Evolutionary conservation across 768 basidiomycete genomes (phyloP), one percentile per base, ranked within the genome.

Genomic region (Plicaturopsis crispa): DNA sequence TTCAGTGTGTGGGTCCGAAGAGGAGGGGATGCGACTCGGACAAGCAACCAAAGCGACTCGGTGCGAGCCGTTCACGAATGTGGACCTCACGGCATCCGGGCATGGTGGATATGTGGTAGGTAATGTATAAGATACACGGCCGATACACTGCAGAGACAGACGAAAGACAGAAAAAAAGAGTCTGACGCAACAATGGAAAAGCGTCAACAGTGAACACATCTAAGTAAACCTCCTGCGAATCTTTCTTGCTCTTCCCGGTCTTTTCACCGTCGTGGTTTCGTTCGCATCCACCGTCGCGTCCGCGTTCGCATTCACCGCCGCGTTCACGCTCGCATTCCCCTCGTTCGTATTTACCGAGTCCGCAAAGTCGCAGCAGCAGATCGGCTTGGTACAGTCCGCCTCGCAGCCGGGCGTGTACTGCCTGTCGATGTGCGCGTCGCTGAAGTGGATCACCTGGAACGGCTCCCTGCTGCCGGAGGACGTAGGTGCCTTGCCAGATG

Each of bases 351-450:
- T n/a, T n/a, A n/a, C n/a, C n/a, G n/a, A n/a, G 35, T 69, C 69
- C 8, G 26, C 26, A 43, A 64, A 78, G 31, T 69, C 61, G 36
- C 77, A 63, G 51, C 79, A 80, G 51, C 79, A 80, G 13, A 81
- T 71, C 2, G 72, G 72, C 48, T 77, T 77, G n/a, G 69, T 71
- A 55, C 79, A 81, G 30, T 67, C 63, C 2, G 68, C 67, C 20
- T 78, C 72, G 4, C 75, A 50, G 13, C 75, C 77, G 22, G 62
- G 44, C 17, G 61, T 56, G 47, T 80, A 80, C 5, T 63, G 48
- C 22, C 75, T 59, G 47, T 80, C 79, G 24, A 81, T 72, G 46
- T 81, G 79, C 4, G 72, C 70, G 49, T 80, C 79, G 47, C 73
- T 75, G 50, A 81, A 69, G 49, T 81, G 79, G 0, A 69, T 67